Conservation (phyloP, 2,329 filamentous ascomycete genomes). For the Colletotrichum karsti region DNA sequence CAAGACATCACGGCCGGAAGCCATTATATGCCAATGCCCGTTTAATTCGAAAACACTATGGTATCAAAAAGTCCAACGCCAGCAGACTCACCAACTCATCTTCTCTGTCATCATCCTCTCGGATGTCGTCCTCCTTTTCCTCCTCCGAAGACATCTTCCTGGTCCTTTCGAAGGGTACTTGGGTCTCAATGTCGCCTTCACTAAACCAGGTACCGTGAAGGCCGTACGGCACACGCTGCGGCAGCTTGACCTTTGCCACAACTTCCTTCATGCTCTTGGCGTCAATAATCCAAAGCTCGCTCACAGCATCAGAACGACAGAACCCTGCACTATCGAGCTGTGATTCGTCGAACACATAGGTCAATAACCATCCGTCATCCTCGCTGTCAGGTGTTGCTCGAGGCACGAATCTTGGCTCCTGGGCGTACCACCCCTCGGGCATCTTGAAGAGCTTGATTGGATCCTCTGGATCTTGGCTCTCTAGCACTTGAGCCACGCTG, state of each 20-base stretch:
- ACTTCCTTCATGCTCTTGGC: conserved; percentile 69
- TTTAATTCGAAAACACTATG: background rate
- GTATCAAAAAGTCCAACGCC: conserved; percentile 1
- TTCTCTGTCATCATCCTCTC: background rate
- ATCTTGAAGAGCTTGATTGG: conserved; percentile 70
- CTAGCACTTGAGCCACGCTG: conserved; percentile 59
- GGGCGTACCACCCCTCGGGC: conserved; percentile 68
- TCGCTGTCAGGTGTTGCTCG: conserved; percentile 52
- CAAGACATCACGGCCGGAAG: no score
- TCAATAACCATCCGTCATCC: conserved; percentile 74
- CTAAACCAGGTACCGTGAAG: conserved; percentile 72
- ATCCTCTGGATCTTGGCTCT: conserved; percentile 53
- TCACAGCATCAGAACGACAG: conserved; percentile 53
- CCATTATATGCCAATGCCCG: no score
- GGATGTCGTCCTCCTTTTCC: background rate
- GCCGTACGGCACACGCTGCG: conserved; percentile 75
- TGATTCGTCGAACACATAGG: conserved; percentile 75
- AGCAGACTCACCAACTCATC: background rate
- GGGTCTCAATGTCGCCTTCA: conserved; percentile 57
- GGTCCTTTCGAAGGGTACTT: conserved; percentile 43
- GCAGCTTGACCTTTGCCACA: conserved; percentile 65
- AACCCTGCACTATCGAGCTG: conserved; percentile 63
- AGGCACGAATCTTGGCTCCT: conserved; percentile 73
- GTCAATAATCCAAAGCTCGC: conserved; percentile 75
- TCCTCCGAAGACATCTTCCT: background rate